Base-by-base conservation (phyloP, 2,329 filamentous ascomycete species). In the Tolypocladium endophyticum region DNA sequence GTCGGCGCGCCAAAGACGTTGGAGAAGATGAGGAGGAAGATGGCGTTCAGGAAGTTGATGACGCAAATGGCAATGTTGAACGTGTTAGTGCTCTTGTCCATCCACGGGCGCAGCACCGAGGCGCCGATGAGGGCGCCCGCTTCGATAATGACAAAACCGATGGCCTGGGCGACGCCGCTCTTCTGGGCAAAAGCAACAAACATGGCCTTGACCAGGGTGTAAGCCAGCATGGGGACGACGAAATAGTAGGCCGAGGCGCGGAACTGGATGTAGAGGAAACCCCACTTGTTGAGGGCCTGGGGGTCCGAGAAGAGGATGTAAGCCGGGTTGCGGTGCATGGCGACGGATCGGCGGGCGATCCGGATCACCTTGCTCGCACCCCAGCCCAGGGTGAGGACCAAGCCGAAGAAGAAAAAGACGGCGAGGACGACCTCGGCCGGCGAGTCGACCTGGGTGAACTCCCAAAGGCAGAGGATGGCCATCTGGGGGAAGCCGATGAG, bases 231-330 rank as follows among this genome's bases (percentile, higher is more conserved):
- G 0, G 91, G 90, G 41, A 95, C 83, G 67, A 97, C 90, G 74
- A 93, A 97, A 79, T 95, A 97, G 81, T 96, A 97, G 45, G 92
- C 91, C 2, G 92, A 93, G 45, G 93, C 93, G 69, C 93, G 89
- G 81, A 96, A 97, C 73, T 96, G 92, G 47, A 97, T 91, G 71
- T 97, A 97, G 64, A 97, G 84, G 79, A 97, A 97, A 28, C 93
- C 93, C 93, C 92, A 97, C 77, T 96, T 96, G 83, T 97, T 96
- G 64, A 97, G 83, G 58, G 89, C 87, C 63, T 90, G 84, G n/a
- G 92, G 92, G 69, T 97, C 92, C 2, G 93, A 96, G 78, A 95
- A 97, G 63, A 97, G 86, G 67, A 97, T 96, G 75, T 97, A 97
- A 35, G 92, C 93, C 33, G 93, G 92, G 77, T 96, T 97, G 77